Conservation (phyloP, 2,329 filamentous ascomycete species). For the Diaporthe sp. region DNA sequence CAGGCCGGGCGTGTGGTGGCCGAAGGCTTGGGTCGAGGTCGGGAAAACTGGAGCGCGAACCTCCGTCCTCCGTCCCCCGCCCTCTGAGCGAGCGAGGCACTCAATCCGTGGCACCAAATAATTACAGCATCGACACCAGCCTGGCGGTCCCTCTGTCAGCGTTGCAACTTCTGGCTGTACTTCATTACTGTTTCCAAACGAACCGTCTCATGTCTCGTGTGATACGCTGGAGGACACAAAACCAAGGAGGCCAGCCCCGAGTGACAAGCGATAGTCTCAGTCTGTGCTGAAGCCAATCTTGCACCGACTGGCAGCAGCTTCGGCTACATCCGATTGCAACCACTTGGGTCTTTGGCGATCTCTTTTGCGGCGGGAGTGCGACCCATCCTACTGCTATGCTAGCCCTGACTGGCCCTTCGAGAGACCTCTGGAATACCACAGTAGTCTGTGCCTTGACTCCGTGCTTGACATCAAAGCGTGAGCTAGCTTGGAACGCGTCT, state of each 20-base stretch:
- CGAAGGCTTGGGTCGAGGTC: slow-evolving; percentile 13
- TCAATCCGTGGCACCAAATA: background rate
- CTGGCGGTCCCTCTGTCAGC: background rate
- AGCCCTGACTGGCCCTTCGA: background rate
- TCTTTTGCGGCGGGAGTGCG: background rate
- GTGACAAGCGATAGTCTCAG: background rate
- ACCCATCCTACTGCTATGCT: slow-evolving; percentile 13
- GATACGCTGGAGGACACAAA: background rate
- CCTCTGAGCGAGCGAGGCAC: background rate
- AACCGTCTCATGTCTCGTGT: background rate
- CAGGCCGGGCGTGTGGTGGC: background rate
- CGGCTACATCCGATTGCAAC: slow-evolving; percentile 27
- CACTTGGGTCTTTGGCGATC: slow-evolving; percentile 16
- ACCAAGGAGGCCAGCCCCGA: background rate
- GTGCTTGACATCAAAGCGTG: slow-evolving; percentile 24
- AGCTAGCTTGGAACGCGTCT: slow-evolving; percentile 13
- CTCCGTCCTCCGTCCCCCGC: background rate
- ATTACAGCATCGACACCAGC: background rate
- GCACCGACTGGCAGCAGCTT: slow-evolving; percentile 19
- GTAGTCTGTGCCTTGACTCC: slow-evolving; percentile 7
- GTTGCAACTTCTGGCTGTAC: background rate
- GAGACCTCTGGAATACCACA: background rate
- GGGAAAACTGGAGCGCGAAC: slow-evolving; percentile 32
- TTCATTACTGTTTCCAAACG: background rate
- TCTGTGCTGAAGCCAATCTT: slow-evolving; percentile 31